Conservation (phyloP, 1,284 basidiomycete species). For the Tilletia setariae region DNA sequence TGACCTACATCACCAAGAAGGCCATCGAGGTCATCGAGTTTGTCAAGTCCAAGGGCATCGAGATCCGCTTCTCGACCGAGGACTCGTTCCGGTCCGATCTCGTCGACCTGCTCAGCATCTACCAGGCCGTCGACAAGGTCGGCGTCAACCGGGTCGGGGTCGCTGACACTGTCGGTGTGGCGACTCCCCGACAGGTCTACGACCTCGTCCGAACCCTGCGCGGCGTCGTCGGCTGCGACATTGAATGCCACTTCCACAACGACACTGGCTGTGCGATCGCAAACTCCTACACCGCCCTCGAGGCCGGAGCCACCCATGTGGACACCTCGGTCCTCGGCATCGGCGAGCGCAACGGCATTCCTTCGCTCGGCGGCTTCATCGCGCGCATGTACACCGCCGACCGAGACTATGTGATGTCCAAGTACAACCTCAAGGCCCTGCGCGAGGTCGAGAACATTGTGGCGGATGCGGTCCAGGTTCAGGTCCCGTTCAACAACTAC, state of each 20-base stretch:
- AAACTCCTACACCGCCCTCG: conserved; percentile 96
- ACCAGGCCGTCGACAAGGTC: conserved; percentile 99
- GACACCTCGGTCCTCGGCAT: conserved; percentile 85
- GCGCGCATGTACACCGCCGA: conserved; percentile 80
- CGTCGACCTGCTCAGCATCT: conserved; percentile 96
- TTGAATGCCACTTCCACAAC: conserved; percentile 98
- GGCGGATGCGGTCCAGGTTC: conserved; percentile 96
- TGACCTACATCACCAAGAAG: conserved; percentile 98
- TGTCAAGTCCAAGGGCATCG: conserved; percentile 99
- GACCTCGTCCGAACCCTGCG: conserved; percentile 94
- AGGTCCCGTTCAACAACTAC: conserved; percentile 92
- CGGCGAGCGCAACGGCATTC: conserved; percentile 98
- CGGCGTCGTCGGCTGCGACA: conserved; percentile 73
- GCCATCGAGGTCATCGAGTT: conserved; percentile 97
- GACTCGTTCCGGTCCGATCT: conserved; percentile 99
- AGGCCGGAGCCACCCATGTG: conserved; percentile 98
- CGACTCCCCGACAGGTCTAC: conserved; percentile 97
- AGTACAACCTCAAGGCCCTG: conserved; percentile 97
- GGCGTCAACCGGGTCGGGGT: conserved; percentile 99
- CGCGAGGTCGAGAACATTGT: conserved; percentile 99
- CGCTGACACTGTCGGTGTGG: conserved; percentile 98
- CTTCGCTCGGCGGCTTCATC: conserved; percentile 92
- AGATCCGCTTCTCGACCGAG: conserved; percentile 99
- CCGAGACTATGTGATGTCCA: conserved; percentile 97
- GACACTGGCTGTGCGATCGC: conserved; percentile 93